These are phyloP conservation scores for Boechera retrofracta DNA, from an alignment of 345 rosid species.

Conservation along the genomic window DNA sequence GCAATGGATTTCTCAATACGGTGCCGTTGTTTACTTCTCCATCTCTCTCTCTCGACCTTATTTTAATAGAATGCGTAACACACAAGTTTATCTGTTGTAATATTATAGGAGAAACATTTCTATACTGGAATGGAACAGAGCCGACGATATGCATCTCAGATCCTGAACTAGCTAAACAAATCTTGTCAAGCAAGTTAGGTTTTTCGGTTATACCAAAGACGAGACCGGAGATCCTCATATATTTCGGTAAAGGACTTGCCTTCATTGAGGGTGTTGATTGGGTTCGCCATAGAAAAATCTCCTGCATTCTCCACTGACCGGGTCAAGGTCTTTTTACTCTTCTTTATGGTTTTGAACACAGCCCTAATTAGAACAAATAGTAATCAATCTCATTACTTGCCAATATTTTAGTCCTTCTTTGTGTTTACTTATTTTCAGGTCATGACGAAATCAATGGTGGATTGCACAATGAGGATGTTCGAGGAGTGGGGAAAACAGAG, in stretches of 20 bases:
- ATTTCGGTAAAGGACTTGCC: constrained; percentile 50
- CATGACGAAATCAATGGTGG: constrained; percentile 42
- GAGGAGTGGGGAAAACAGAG: constrained; percentile 49
- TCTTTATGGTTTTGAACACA: not conserved
- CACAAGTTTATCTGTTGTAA: constrained; percentile 3
- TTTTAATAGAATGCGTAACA: not conserved
- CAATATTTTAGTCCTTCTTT: not conserved
- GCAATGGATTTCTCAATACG: constrained; percentile 31
- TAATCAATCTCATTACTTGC: not conserved
- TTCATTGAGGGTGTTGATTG: constrained; percentile 49
- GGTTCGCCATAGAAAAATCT: constrained; percentile 49
- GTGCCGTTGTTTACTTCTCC: constrained; percentile 15
- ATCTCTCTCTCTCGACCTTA: not conserved
- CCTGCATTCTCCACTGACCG: constrained; percentile 58
- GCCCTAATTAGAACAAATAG: not conserved
- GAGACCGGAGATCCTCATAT: constrained; percentile 24
- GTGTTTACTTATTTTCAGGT: constrained; percentile 27
- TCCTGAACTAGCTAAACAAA: constrained; percentile 48
- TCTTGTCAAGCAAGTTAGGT: constrained; percentile 51
- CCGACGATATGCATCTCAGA: constrained; percentile 51
- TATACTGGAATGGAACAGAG: constrained; percentile 53
- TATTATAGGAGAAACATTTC: constrained; percentile 51
- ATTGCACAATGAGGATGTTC: constrained; percentile 42
- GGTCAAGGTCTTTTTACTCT: constrained; percentile 46
- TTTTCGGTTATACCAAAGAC: constrained; percentile 38